phyloP scores from a whole-genome alignment of 2,329 filamentous ascomycete genomes.

The Elsinoe perseae region DNA sequence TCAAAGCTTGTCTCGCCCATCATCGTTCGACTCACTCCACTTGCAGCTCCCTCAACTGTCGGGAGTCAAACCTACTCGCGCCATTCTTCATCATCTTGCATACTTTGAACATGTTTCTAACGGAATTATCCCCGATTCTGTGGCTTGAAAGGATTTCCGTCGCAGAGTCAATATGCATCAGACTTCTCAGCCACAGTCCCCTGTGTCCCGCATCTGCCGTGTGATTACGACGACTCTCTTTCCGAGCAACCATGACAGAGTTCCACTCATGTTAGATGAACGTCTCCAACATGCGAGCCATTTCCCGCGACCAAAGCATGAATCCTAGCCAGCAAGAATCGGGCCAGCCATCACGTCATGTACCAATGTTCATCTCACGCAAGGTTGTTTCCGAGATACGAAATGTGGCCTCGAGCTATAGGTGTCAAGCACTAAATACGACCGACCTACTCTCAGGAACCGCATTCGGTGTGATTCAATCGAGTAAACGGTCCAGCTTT shows the following conservation, averaged over 20 bases:
- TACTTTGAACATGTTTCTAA: not conserved
- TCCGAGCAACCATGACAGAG: not conserved
- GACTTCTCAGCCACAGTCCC: not conserved
- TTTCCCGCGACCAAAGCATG: too few relatives aligned
- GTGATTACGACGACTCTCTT: not conserved
- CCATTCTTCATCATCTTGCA: not conserved
- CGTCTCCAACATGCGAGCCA: too few relatives aligned
- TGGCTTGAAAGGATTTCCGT: not conserved
- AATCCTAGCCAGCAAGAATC: too few relatives aligned
- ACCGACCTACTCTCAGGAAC: too few relatives aligned
- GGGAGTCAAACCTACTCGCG: not conserved
- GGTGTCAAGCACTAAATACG: too few relatives aligned
- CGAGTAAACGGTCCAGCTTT: too few relatives aligned
- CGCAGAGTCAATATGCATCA: not conserved
- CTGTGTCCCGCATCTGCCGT: not conserved
- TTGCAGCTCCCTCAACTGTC: not conserved
- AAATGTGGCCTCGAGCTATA: too few relatives aligned
- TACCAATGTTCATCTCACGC: too few relatives aligned
- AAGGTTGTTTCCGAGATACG: too few relatives aligned
- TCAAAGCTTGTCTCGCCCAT: slow-evolving; percentile 1
- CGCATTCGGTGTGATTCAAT: too few relatives aligned
- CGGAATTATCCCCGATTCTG: not conserved
- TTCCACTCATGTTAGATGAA: not conserved
- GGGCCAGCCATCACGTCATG: too few relatives aligned
- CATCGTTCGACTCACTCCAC: not conserved